Percentiles rank a stretch among this genome's conserved stretches.
Evolutionary conservation across 441 rosid genomes (phyloP).

Genomic region (Lepidium campestre): DNA sequence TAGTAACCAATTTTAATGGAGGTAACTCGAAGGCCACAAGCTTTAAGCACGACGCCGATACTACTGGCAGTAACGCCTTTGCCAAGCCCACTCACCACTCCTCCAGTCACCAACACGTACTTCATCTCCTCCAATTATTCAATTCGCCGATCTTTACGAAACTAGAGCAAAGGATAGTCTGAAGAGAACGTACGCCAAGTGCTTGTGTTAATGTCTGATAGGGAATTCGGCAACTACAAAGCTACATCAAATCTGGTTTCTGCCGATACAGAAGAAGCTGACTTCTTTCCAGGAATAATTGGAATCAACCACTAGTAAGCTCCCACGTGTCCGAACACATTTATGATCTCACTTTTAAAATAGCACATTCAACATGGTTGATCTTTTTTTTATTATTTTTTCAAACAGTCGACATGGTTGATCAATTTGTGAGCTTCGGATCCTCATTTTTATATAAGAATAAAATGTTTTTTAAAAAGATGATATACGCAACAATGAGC

Average conservation of each 20-base stretch:
- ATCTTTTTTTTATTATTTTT: no score
- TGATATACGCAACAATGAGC: no score
- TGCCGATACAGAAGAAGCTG: background rate
- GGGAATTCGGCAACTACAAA: conserved; percentile 15
- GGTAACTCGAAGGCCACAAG: conserved; percentile 71
- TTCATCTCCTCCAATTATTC: conserved; percentile 38
- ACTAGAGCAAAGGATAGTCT: background rate
- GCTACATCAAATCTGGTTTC: background rate
- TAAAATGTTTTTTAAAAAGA: no score
- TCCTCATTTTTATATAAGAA: no score
- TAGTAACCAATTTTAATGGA: conserved; percentile 64
- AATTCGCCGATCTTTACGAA: background rate
- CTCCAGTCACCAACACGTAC: conserved; percentile 71
- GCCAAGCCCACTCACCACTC: conserved; percentile 78
- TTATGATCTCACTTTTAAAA: no score
- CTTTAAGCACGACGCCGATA: conserved; percentile 69
- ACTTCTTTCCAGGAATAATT: background rate
- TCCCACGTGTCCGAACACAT: conserved; percentile 6
- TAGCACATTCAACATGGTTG: no score
- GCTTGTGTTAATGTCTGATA: conserved; percentile 48
- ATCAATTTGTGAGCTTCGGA: no score
- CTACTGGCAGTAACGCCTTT: conserved; percentile 82
- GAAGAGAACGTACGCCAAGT: conserved; percentile 31
- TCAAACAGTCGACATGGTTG: no score
- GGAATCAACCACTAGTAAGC: background rate